These are phyloP conservation scores for Rhytidhysteron rufulum DNA, from an alignment of 2,329 filamentous ascomycete species.

Conservation along the genomic window DNA sequence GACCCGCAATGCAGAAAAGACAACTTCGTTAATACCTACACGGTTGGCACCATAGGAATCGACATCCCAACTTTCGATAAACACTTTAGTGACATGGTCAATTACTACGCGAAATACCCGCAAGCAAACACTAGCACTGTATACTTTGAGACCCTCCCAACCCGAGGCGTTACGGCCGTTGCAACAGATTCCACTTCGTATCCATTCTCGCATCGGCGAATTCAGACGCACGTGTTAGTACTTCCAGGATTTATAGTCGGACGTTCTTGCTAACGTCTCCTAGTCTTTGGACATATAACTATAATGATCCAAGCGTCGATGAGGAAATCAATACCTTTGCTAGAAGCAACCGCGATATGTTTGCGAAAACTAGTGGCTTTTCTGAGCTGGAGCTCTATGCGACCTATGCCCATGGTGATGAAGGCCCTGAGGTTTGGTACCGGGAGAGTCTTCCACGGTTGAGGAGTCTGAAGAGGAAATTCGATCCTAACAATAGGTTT, in stretches of 20 bases:
- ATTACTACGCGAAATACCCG: neutral
- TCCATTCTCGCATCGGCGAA: slow-evolving; percentile 17
- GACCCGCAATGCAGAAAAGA: neutral
- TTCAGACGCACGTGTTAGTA: neutral
- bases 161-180: slow-evolving; percentile 6
- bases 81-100: neutral
- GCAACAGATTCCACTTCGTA: slow-evolving; percentile 17
- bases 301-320: neutral
- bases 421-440: slow-evolving; percentile 18
- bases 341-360: neutral
- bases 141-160: neutral
- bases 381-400: slow-evolving; percentile 17
- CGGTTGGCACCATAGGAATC: neutral
- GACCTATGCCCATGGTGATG: slow-evolving; percentile 27
- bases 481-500: slow-evolving; percentile 25
- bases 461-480: slow-evolving; percentile 18
- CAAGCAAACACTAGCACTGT: neutral
- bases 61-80: neutral
- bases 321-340: neutral
- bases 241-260: neutral
- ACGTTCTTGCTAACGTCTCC: neutral
- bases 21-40: neutral
- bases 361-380: slow-evolving; percentile 3
- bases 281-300: neutral
- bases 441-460: slow-evolving; percentile 19